Evolutionary conservation across 805 yeast species (phyloP), one percentile per base, ranked within the genome.

Genomic region (Suhomyces vadensis): DNA sequence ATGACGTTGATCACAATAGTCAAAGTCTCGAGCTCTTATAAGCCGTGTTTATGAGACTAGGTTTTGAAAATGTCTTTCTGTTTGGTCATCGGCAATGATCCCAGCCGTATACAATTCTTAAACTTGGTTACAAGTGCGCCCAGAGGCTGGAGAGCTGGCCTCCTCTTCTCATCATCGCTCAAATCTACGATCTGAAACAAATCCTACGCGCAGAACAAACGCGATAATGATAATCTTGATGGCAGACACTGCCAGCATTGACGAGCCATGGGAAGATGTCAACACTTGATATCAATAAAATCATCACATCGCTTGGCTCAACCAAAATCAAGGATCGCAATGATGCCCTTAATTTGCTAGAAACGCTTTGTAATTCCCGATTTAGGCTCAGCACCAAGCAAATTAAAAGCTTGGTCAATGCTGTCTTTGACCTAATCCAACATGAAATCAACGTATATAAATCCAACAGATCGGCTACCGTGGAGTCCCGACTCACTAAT

Each of bases 241-340:
- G n/a, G n/a, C n/a, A n/a, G 31, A 27, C 14, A 16, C 14, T 7
- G 16, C 14, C 33, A 29, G 20, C 16, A 29, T 29, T 14, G 33
- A 29, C 11, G 14, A 10, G 24, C 37, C 37, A 33, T 33, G 37
- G n/a, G n/a, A 24, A 10, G 19, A 43, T 43, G 47, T 38, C 39
- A 21, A 40, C 54, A 6, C 41, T 54, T 47, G 61, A 60, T 46
- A 49, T 57, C 41, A 46, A 48, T 33, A 49, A 51, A 39, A 39
- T 51, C 21, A 31, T 39, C 53, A 64, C 36, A 5, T 52, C 55
- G 9, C 62, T 82, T 8, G 29, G 64, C 19, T 82, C 87, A 0
- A 47, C 72, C 2, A 82, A 76, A 53, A 63, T 79, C 24, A 75
- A 74, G 48, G 86, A 81, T 10, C 63, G 87, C 29, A 78, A 67